Percentiles rank a stretch among this genome's conserved stretches.
These are phyloP conservation scores for Boletus huronensis DNA, from an alignment of 768 basidiomycete genomes.

Conservation along the genomic window DNA sequence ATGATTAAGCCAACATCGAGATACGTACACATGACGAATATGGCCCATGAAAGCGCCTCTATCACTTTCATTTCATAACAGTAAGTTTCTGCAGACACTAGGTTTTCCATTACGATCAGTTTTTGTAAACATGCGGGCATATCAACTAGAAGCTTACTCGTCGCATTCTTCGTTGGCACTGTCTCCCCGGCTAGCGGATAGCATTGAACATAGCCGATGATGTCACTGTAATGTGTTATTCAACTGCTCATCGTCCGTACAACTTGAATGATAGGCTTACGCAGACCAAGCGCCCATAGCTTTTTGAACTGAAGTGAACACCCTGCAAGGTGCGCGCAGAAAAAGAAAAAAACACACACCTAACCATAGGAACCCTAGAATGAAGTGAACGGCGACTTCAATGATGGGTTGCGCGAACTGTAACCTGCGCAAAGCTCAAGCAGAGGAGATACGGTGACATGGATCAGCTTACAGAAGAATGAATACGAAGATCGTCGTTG, in stretches of 20 bases:
- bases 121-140: background rate
- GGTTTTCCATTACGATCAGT: conserved; percentile 4
- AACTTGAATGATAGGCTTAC: conserved; percentile 43
- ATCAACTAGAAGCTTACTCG: conserved; percentile 40
- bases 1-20: conserved; percentile 1
- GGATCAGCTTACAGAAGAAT: conserved; percentile 47
- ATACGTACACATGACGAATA: conserved; percentile 51
- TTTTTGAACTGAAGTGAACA: conserved; percentile 29
- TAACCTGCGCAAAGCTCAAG: conserved; percentile 39
- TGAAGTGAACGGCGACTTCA: conserved; percentile 53
- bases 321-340: background rate
- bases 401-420: conserved; percentile 68
- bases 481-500: conserved; percentile 61
- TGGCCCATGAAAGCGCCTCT: conserved; percentile 75
- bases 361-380: conserved; percentile 66
- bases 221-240: conserved; percentile 46
- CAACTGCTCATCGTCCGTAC: background rate
- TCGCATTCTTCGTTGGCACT: conserved; percentile 50
- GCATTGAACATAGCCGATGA: conserved; percentile 64
- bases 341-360: conserved; percentile 39
- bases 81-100: conserved; percentile 54
- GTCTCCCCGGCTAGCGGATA: conserved; percentile 43
- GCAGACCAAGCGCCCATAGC: conserved; percentile 75
- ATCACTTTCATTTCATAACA: conserved; percentile 82
- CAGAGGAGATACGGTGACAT: background rate